phyloP scores from a whole-genome alignment of 208 protist species.

The Trypanosoma platydactyli region DNA sequence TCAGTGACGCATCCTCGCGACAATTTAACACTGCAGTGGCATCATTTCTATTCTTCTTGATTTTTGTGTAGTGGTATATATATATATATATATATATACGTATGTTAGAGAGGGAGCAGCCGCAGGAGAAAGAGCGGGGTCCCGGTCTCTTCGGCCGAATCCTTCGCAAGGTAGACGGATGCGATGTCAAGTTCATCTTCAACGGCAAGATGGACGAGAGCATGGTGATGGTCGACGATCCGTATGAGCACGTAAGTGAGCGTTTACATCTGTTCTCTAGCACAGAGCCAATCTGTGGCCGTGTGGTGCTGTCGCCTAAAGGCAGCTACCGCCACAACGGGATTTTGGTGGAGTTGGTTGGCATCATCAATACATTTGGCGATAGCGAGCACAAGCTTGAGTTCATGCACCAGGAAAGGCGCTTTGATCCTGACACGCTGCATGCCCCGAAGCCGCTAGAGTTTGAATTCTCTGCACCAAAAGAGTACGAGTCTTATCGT shows the following conservation, averaged over 20 bases:
- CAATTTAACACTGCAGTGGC: too few species aligned
- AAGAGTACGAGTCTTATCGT: constrained; percentile 84
- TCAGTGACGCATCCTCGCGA: not conserved
- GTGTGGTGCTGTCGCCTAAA: constrained; percentile 54
- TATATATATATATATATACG: not conserved
- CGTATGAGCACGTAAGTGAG: constrained; percentile 45
- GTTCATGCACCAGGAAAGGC: constrained; percentile 74
- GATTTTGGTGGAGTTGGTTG: constrained; percentile 70
- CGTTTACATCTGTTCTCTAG: constrained; percentile 54
- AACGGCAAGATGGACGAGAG: constrained; percentile 39
- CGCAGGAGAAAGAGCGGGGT: constrained; percentile 55
- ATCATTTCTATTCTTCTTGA: too few species aligned
- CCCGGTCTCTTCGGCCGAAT: constrained; percentile 65
- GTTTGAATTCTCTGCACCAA: constrained; percentile 75
- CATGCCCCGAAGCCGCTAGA: constrained; percentile 40
- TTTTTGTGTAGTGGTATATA: not conserved
- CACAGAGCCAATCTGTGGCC: constrained; percentile 55
- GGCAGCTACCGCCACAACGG: constrained; percentile 69
- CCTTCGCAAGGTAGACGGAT: constrained; percentile 73
- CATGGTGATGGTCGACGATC: constrained; percentile 45
- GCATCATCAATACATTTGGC: constrained; percentile 39
- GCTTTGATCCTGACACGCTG: constrained; percentile 73
- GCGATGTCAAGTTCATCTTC: constrained; percentile 61
- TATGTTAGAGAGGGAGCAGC: constrained; percentile 56
- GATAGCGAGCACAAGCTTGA: constrained; percentile 35